Evolutionary conservation across 352 stramenopile genomes (phyloP).

Genomic region (Globisporangium yorkense): DNA sequence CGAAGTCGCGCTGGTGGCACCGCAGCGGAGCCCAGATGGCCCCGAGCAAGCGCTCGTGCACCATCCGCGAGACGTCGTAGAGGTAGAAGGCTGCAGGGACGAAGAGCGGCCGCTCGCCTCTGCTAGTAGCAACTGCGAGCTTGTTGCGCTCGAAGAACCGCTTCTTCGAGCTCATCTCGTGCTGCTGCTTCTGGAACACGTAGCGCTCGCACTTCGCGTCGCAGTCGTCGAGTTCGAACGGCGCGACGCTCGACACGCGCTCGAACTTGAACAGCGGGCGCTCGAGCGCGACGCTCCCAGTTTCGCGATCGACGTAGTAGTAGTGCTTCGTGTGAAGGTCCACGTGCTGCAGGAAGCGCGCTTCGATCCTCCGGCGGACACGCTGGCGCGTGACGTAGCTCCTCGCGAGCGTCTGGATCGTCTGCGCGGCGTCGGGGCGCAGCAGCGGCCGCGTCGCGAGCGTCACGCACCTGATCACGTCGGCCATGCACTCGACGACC

Average conservation of each 20-base stretch:
- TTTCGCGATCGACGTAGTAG: constrained; percentile 52
- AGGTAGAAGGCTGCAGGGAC: constrained; percentile 35
- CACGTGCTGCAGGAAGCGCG: constrained; percentile 30
- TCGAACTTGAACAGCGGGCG: constrained; percentile 32
- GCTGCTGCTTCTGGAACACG: constrained; percentile 32
- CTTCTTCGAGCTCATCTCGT: constrained; percentile 35
- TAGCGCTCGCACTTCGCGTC: constrained; percentile 33
- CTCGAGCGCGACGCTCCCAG: constrained; percentile 27
- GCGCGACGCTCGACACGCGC: constrained; percentile 21
- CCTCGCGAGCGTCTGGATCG: constrained; percentile 48
- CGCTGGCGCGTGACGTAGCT: constrained; percentile 31
- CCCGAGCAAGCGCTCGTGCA: constrained; percentile 34
- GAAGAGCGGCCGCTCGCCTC: constrained; percentile 9
- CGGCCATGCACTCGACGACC: constrained; percentile 44
- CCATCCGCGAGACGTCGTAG: constrained; percentile 30
- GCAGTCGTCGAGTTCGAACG: constrained; percentile 45
- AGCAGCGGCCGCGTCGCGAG: constrained; percentile 20
- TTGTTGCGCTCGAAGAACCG: constrained; percentile 26
- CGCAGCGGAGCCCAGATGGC: constrained; percentile 49
- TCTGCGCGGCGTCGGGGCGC: constrained; percentile 42
- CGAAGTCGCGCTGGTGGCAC: constrained; percentile 18
- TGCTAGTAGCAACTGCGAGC: background rate
- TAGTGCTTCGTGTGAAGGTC: constrained; percentile 42
- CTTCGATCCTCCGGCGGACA: constrained; percentile 26
- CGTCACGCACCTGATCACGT: constrained; percentile 33